A percentile compares a stretch with the other conserved stretches of the same genome.
phyloP scores from a whole-genome alignment of 2,329 filamentous ascomycete species.

The Neoascochyta sp. region DNA sequence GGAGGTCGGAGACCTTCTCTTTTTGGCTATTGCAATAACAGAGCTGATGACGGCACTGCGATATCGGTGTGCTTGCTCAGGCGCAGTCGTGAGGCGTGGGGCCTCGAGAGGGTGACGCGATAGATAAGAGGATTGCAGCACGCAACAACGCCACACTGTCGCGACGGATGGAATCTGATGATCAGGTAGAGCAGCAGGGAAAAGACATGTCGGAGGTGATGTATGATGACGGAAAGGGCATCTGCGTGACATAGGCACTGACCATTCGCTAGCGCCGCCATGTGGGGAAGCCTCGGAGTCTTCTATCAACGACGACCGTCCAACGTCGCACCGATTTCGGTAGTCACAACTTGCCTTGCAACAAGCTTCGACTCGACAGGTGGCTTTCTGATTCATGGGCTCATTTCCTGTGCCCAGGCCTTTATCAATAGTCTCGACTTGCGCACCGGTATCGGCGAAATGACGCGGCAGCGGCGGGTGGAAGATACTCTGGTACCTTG shows the following conservation, averaged over 20 bases:
- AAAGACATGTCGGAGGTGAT: constrained; percentile 1
- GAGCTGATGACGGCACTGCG: constrained; percentile 9
- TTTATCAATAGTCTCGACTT: too few species aligned
- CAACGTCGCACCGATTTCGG: too few species aligned
- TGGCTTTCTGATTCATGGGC: too few species aligned
- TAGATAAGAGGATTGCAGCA: constrained; percentile 5
- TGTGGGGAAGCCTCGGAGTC: constrained; percentile 6
- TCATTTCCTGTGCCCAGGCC: too few species aligned
- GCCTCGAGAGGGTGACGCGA: constrained; percentile 3
- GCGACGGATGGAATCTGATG: background rate
- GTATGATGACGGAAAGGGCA: constrained; percentile 8
- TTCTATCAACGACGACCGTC: constrained; percentile 13
- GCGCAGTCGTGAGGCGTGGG: too few species aligned
- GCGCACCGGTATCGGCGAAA: too few species aligned
- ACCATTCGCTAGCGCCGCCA: constrained; percentile 7
- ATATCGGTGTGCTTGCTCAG: constrained; percentile 20
- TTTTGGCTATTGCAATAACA: constrained; percentile 5
- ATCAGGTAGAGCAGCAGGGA: background rate
- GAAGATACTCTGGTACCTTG: too few species aligned
- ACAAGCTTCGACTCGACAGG: too few species aligned
- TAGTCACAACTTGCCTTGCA: too few species aligned
- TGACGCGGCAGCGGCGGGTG: too few species aligned
- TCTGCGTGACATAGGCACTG: constrained; percentile 7
- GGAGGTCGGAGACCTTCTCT: constrained; percentile 6
- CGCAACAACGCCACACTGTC: background rate